Base-by-base conservation (phyloP, 176 grass and related monocot species). In the Dactylis glomerata region DNA sequence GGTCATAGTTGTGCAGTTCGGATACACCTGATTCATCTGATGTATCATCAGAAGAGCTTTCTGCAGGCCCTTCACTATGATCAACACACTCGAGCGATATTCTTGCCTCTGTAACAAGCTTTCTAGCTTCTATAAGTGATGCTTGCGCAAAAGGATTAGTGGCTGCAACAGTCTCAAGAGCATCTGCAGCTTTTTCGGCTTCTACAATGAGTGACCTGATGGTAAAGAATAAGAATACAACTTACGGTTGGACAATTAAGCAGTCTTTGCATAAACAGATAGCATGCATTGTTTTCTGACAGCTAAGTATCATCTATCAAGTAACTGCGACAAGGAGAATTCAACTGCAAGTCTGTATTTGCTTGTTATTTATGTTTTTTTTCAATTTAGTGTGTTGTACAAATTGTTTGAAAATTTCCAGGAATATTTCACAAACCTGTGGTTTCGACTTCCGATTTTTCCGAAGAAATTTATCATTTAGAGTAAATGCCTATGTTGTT, bases 151-250 rank as follows among this genome's bases (percentile, higher is more conserved):
- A 88, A 82, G 85, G 91, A 68, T 82, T 97, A 16, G 52, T 92
- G 0, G 74, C 31, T 49, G 85, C 92, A 67, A 86, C 91, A 70
- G 69, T 84, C 81, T 97, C 95, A 76, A 97, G 87, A 84, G 91
- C 75, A 70, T 87, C 76, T 68, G 87, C 85, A 47, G 92, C 95
- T 81, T 93, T 97, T 36, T 95, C 91, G 28, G 92, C 92, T 91
- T 97, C 92, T 44, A 73, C 87, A 84, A 97, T 97, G 31, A 91
- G 74, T 81, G 92, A 86, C 89, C 95, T 97, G 66, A 87, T 78
- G 63, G 68, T 61, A 75, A 81, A 86, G 34, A 88, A 78, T 28
- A 84, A 50, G n/a, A 79, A 66, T 62, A 72, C 61, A 49, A 74
- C 44, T 73, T 74, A 31, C 70, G 49, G 27, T 49, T 27, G 45